Percentiles rank a stretch among this genome's conserved stretches.
Evolutionary conservation across 345 rosid species (phyloP).

Genomic region (Gossypium australe): DNA sequence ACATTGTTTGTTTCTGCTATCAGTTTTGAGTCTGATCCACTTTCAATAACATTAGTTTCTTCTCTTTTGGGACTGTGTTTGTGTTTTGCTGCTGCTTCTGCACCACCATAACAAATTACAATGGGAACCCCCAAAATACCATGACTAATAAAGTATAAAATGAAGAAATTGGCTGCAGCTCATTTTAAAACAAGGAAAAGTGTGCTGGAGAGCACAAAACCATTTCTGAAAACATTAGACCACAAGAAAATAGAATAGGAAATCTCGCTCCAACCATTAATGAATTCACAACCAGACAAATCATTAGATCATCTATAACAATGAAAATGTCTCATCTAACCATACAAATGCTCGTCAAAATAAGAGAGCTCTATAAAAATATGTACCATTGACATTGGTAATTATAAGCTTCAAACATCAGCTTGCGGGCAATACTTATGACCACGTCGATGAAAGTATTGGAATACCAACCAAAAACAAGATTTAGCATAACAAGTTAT

Average conservation of each 20-base stretch:
- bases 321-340: not conserved
- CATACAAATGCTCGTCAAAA: not conserved
- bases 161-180: not conserved
- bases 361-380: not conserved
- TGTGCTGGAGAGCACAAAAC: not conserved
- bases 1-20: conserved; percentile 13
- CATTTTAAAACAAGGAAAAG: conserved; percentile 3
- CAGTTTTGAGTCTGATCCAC: conserved; percentile 11
- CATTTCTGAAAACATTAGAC: not conserved
- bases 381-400: not conserved
- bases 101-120: not conserved
- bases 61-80: conserved; percentile 17
- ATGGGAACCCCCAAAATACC: not conserved
- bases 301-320: not conserved
- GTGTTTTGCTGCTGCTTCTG: conserved; percentile 19
- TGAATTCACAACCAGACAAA: conserved; percentile 2
- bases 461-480: not conserved
- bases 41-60: conserved; percentile 10
- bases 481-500: not conserved
- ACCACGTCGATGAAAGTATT: not conserved
- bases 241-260: not conserved
- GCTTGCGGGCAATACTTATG: not conserved
- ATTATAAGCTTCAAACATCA: not conserved
- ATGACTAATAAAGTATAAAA: not conserved
- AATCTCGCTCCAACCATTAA: not conserved